These are phyloP conservation scores for Globisporangium paddicum DNA, from an alignment of 352 stramenopile species.

Conservation along the genomic window DNA sequence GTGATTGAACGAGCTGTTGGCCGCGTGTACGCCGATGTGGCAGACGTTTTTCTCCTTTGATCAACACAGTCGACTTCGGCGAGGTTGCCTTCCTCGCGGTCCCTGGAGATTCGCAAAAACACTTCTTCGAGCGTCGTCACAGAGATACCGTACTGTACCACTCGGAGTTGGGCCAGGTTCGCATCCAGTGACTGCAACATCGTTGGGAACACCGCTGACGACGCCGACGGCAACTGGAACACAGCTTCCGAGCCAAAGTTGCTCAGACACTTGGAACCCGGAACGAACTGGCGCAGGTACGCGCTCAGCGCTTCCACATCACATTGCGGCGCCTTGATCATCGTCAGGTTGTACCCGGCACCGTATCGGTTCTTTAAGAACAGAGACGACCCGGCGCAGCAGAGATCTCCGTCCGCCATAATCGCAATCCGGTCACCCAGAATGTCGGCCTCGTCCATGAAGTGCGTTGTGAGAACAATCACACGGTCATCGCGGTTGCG, in stretches of 20 bases:
- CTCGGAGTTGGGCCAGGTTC: constrained; percentile 33
- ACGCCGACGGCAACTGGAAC: constrained; percentile 91
- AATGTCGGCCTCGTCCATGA: constrained; percentile 91
- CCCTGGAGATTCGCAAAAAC: constrained; percentile 85
- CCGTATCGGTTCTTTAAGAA: constrained; percentile 93
- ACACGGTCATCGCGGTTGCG: constrained; percentile 52
- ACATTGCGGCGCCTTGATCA: constrained; percentile 41
- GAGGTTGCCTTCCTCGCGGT: constrained; percentile 31
- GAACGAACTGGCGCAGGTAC: constrained; percentile 57
- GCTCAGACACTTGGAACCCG: constrained; percentile 74
- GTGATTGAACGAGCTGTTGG: constrained; percentile 17
- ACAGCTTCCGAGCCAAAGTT: constrained; percentile 93
- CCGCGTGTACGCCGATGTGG: constrained; percentile 29
- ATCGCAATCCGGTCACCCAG: constrained; percentile 90
- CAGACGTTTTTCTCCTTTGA: constrained; percentile 31
- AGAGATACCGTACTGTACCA: constrained; percentile 94
- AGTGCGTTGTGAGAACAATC: constrained; percentile 92
- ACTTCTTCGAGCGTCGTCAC: constrained; percentile 99
- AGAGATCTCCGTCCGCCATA: constrained; percentile 70
- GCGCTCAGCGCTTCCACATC: constrained; percentile 23
- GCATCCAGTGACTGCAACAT: constrained; percentile 89
- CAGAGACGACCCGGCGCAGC: constrained; percentile 46
- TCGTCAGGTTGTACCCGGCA: constrained; percentile 85
- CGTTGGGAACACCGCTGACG: constrained; percentile 77
- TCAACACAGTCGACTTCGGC: constrained; percentile 23